Evolutionary conservation across 306 rosid genomes (phyloP), one percentile per base, ranked within the genome.

Genomic region (Delonix regia): DNA sequence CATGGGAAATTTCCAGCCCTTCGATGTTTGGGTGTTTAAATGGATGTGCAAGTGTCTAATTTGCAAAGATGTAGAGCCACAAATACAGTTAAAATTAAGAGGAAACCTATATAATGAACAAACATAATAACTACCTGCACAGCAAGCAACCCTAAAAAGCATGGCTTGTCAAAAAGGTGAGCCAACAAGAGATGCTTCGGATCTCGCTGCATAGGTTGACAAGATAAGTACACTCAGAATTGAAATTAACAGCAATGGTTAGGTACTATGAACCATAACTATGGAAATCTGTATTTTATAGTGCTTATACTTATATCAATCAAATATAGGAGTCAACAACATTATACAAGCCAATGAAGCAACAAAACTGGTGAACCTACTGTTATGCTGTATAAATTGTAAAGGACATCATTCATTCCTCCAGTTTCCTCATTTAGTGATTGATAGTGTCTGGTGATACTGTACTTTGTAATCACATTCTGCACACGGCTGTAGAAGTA

Each of bases 371-470:
- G 64, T 80, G 72, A 74, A 78, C 95, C 1, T 73, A 95, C 99
- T 9, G 99, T 90, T 69, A 96, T 8, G 42, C 67, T 72, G 78
- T 86, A 96, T 76, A 96, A 86, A 76, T 78, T 88, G 81, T 96
- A 96, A 41, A 96, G 97, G 74, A 96, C 86, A 76, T 96, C 99
- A 87, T 96, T 96, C 99, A 96, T 96, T 83, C 99, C 99, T 62
- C 99, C 99, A 18, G 93, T 83, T 85, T 96, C 99, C 74, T 90
- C 93, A 82, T 96, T 93, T 62, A 84, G 84, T 49, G 97, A 53
- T 22, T 42, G 24, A 75, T 93, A 96, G 77, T 91, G 97, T 73
- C 86, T 86, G 80, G 64, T 82, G 45, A 96, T 30, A 56, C 79
- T 87, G 85, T 84, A 36, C 68, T 80, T 75, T 2, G 77, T 13